Base-by-base conservation (phyloP, 2,329 filamentous ascomycete genomes). In the Fusarium chaquense region DNA sequence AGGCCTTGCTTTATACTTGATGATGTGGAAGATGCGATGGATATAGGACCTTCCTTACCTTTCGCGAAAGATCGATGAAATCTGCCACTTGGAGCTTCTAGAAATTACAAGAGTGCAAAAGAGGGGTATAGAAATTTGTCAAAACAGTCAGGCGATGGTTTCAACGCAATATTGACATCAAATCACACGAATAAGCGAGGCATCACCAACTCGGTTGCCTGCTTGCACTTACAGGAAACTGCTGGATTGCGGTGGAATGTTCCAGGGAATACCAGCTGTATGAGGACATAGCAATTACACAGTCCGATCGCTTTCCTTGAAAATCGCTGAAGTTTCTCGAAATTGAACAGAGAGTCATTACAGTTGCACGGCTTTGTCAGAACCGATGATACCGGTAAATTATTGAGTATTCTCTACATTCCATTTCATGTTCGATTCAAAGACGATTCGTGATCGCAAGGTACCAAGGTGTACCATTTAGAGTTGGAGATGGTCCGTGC, bases 1-100 rank as follows among this genome's bases (percentile, higher is more conserved):
- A 58, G 30, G 53, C 32, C 40, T 53, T 69, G 60, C 70, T 80
- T 79, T 80, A 80, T 80, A 80, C 68, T 55, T 58, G 35, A 50
- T 49, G 22, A 62, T 52, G 56, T 32, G 36, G 45, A 45, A 50
- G 35, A 50, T 28, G 41, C 49, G 59, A 62, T 60, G 24, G 35
- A 49, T 46, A 59, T 52, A 33, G 58, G 43, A 41, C 55, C 30
- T 73, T 76, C 69, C 46, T 40, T 57, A 38, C 45, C 33, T 55
- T 72, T 70, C 55, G 62, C 28, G 60, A 70, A 74, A 53, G 45
- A 45, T 72, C 67, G 50, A 50, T 53, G 50, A 67, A 68, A 26
- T 46, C 53, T 57, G 43, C 51, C 47, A 64, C 70, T 59, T 44
- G 65, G 58, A 54, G 53, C 20, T 75, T 76, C 69, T 73, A 66